Conservation (phyloP, 768 basidiomycete genomes). For the Chalciporus chontae region DNA sequence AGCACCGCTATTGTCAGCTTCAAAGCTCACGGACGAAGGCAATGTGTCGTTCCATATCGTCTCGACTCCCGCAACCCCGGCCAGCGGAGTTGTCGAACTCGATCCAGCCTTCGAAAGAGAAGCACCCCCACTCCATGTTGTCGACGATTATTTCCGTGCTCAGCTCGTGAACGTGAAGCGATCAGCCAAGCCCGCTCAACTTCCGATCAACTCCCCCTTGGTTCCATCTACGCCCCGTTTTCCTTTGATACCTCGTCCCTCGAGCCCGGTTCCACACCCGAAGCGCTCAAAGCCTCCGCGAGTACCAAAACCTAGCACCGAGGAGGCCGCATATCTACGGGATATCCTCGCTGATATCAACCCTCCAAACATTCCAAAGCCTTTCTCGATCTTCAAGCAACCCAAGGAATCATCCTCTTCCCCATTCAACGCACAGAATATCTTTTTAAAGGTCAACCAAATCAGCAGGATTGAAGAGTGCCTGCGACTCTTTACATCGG, state of each 20-base stretch:
- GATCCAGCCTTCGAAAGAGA: slow-evolving; percentile 15
- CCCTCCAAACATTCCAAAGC: slow-evolving; percentile 37
- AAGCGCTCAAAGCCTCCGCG: slow-evolving; percentile 42
- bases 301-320: slow-evolving; percentile 49
- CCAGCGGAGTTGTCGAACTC: slow-evolving; percentile 4
- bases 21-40: slow-evolving; percentile 27
- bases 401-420: slow-evolving; percentile 25
- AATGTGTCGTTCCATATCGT: slow-evolving; percentile 2
- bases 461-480: slow-evolving; percentile 58
- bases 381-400: slow-evolving; percentile 50
- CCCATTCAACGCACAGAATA: slow-evolving; percentile 19
- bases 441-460: slow-evolving; percentile 27
- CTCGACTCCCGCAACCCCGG: slow-evolving; percentile 7
- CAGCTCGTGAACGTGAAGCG: slow-evolving; percentile 28
- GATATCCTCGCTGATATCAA: slow-evolving; percentile 65
- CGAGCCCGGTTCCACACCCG: slow-evolving; percentile 30
- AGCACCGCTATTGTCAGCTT: slow-evolving; percentile 15
- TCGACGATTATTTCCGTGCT: slow-evolving; percentile 23
- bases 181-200: slow-evolving; percentile 20
- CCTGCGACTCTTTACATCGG: slow-evolving; percentile 81
- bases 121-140: slow-evolving; percentile 20
- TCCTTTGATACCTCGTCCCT: slow-evolving; percentile 26
- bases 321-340: slow-evolving; percentile 65
- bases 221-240: slow-evolving; percentile 18
- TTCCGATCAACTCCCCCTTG: slow-evolving; percentile 17